Evolutionary conservation across 768 basidiomycete genomes (phyloP).

Genomic region (Macrolepiota dolichaula): DNA sequence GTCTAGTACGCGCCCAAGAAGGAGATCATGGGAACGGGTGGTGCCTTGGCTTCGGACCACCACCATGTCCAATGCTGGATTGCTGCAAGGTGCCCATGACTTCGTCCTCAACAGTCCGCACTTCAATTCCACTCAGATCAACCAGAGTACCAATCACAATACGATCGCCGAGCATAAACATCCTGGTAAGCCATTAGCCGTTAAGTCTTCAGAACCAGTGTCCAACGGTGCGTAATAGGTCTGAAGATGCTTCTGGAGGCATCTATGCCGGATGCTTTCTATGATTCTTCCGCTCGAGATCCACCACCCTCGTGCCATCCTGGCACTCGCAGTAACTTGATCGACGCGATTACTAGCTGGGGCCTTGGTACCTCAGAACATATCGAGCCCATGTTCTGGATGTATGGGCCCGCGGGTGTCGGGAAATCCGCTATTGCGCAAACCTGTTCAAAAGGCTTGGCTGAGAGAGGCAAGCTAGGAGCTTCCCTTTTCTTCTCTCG

Average conservation of each 20-base stretch:
- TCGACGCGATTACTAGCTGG: neutral
- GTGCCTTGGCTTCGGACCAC: no score
- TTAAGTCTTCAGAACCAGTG: no score
- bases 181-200: no score
- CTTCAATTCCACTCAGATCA: no score
- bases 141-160: no score
- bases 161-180: no score
- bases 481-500: neutral
- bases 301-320: neutral
- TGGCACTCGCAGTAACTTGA: neutral
- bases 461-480: neutral
- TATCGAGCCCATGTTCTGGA: neutral
- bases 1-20: no score
- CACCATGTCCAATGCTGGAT: no score
- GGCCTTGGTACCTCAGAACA: neutral
- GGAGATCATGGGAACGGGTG: no score
- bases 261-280: neutral
- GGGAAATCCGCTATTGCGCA: neutral
- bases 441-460: neutral
- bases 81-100: no score
- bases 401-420: neutral
- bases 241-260: neutral
- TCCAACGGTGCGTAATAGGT: neutral
- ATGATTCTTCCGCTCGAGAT: neutral
- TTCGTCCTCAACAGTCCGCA: no score